These are phyloP conservation scores for Magnaporthiopsis poae DNA, from an alignment of 2,329 filamentous ascomycete genomes.

Conservation along the genomic window DNA sequence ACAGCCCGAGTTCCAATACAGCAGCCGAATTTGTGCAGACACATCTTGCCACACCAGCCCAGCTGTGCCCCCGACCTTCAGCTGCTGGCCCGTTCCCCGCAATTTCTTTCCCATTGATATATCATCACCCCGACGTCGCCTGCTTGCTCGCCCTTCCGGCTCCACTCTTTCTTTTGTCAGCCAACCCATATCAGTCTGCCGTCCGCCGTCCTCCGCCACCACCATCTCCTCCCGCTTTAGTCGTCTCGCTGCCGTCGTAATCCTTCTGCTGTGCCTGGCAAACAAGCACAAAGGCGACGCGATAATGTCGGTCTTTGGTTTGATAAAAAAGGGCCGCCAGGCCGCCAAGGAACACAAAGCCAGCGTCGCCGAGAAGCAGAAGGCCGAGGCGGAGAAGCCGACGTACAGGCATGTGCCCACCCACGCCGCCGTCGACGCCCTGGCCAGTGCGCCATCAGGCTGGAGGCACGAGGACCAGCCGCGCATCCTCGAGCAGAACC, in stretches of 20 bases:
- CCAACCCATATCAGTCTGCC: background rate
- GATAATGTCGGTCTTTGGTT: conserved; percentile 48
- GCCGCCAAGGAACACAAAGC: conserved; percentile 45
- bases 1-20: background rate
- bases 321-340: conserved; percentile 41
- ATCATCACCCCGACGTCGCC: background rate
- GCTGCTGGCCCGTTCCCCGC: background rate
- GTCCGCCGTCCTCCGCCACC: too few relatives aligned
- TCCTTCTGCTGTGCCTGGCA: background rate
- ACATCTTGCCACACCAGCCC: background rate
- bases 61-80: background rate
- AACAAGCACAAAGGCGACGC: background rate
- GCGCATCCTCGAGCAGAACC: conserved; percentile 41
- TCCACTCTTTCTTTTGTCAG: background rate
- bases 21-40: background rate
- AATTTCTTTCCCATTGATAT: background rate
- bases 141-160: background rate
- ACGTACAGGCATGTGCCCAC: conserved; percentile 52
- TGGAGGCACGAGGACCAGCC: conserved; percentile 38
- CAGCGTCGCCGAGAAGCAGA: conserved; percentile 37
- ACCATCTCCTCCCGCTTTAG: too few relatives aligned
- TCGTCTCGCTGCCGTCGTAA: background rate
- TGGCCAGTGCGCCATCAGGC: conserved; percentile 42
- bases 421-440: conserved; percentile 50
- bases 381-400: conserved; percentile 29